A percentile compares a stretch with the other conserved stretches of the same genome.
Evolutionary conservation across 78 protist genomes (phyloP).

Genomic region (Carpediemonas membranifera): DNA sequence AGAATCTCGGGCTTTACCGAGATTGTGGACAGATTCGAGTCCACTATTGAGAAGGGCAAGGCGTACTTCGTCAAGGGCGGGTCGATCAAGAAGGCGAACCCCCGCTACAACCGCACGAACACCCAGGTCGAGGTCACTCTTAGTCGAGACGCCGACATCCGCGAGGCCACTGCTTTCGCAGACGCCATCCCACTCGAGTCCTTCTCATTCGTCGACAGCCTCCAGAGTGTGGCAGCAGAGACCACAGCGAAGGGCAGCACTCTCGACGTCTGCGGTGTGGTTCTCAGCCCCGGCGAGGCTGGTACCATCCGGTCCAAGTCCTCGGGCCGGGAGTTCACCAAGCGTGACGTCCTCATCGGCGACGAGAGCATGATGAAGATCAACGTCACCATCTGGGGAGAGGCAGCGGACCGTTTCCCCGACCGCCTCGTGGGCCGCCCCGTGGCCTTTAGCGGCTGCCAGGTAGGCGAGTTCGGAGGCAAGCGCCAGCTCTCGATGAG

Average conservation of each 20-base stretch:
- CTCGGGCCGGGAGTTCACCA: neutral
- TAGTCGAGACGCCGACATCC: neutral
- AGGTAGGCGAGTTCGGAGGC: too few relatives aligned
- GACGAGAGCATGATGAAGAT: conserved; percentile 5
- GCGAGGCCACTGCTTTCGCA: neutral
- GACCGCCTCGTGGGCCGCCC: too few relatives aligned
- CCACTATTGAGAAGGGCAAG: neutral
- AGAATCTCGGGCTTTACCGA: neutral
- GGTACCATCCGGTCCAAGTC: neutral
- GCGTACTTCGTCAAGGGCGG: neutral
- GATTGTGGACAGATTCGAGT: neutral
- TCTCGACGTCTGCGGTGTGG: neutral
- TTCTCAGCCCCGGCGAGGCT: neutral
- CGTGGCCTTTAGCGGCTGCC: too few relatives aligned
- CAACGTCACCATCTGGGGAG: conserved; percentile 8
- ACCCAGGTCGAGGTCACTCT: neutral
- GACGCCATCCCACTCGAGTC: neutral
- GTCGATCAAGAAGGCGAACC: neutral
- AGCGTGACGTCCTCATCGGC: neutral
- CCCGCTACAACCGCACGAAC: neutral
- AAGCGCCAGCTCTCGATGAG: too few relatives aligned
- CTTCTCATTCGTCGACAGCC: neutral
- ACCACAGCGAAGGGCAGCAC: neutral
- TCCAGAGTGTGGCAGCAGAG: neutral
- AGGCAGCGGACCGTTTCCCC: too few relatives aligned